Percentiles rank a stretch among this genome's conserved stretches.
These are phyloP conservation scores for Cyclostephanos tholiformis DNA, from an alignment of 108 stramenopile species.

Conservation along the genomic window DNA sequence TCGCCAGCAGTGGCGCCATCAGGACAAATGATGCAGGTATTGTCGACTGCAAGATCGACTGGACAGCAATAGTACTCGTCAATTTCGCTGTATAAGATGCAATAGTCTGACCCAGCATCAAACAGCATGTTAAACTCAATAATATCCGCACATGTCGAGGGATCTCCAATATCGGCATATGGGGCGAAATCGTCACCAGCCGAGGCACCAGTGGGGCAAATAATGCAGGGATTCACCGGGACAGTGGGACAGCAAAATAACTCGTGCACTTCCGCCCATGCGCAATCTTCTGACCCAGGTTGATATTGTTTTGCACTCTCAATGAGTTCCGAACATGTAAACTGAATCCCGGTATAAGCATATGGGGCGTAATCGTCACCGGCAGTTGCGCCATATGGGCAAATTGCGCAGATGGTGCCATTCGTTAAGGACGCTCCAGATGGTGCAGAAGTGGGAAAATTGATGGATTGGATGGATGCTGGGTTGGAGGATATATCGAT, in stretches of 20 bases:
- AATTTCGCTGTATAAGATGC: neutral
- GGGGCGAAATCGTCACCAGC: neutral
- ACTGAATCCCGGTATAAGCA: neutral
- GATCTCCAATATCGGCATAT: neutral
- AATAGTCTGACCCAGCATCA: too few species aligned
- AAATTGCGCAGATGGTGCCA: neutral
- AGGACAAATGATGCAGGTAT: neutral
- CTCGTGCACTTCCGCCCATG: neutral
- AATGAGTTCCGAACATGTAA: neutral
- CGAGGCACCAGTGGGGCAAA: slow-evolving; percentile 1
- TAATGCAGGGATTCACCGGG: neutral
- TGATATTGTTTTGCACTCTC: neutral
- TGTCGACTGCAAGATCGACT: neutral
- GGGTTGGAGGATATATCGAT: neutral
- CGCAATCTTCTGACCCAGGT: neutral
- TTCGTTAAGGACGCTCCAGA: too few species aligned
- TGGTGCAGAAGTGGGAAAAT: too few species aligned
- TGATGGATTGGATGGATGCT: too few species aligned
- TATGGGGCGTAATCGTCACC: neutral
- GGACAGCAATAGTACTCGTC: slow-evolving; percentile 1
- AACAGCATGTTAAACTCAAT: too few species aligned
- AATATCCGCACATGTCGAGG: neutral
- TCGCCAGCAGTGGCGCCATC: slow-evolving; percentile 2
- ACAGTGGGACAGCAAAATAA: neutral
- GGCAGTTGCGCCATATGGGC: neutral